Conservation (phyloP, 2,329 filamentous ascomycete species). For the Talaromyces sp. region DNA sequence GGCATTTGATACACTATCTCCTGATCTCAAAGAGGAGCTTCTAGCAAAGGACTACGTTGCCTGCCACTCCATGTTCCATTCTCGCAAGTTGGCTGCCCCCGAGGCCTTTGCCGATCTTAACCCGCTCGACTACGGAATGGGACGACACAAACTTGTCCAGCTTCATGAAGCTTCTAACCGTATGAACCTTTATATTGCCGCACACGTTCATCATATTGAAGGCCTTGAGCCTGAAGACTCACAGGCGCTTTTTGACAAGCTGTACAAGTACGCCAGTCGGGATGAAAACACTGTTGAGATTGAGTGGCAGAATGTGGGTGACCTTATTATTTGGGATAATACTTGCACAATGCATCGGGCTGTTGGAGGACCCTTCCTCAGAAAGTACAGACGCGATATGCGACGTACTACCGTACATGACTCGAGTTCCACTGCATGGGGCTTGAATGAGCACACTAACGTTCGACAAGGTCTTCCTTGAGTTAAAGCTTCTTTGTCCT, state of each 20-base stretch:
- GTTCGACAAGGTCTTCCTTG: constrained; percentile 29
- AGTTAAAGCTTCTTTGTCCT: too few species aligned
- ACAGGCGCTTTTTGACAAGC: constrained; percentile 33
- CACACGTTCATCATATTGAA: constrained; percentile 58
- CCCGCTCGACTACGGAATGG: constrained; percentile 42
- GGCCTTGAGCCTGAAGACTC: constrained; percentile 40
- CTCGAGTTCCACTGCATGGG: constrained; percentile 44
- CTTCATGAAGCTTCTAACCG: constrained; percentile 55
- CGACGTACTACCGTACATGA: constrained; percentile 60
- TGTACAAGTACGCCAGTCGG: constrained; percentile 51
- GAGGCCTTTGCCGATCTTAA: constrained; percentile 53
- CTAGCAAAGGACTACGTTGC: constrained; percentile 49
- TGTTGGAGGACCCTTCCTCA: constrained; percentile 50
- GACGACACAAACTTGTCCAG: constrained; percentile 55
- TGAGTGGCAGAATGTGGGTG: constrained; percentile 52
- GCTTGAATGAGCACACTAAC: constrained; percentile 42
- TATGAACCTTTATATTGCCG: constrained; percentile 58
- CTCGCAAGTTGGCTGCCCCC: constrained; percentile 54
- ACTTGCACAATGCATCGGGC: constrained; percentile 59
- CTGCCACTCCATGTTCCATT: constrained; percentile 57
- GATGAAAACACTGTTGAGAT: constrained; percentile 51
- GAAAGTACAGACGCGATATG: constrained; percentile 56
- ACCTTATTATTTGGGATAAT: constrained; percentile 64
- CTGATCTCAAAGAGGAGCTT: constrained; percentile 38
- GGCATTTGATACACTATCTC: constrained; percentile 52